Base-by-base conservation (phyloP, 345 rosid species). In the Pelargonium nanum region DNA sequence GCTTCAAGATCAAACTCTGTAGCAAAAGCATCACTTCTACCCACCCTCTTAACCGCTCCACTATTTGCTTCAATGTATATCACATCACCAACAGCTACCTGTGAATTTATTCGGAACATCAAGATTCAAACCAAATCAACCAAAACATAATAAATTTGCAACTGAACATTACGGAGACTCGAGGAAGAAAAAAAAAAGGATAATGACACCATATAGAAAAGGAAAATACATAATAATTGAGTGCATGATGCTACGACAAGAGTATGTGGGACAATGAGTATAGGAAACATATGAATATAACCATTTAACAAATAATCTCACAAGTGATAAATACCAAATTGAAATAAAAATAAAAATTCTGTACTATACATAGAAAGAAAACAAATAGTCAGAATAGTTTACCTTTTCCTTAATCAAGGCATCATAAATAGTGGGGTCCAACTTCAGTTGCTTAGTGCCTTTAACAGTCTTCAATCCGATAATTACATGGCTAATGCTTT, bases 41-140 rank as follows among this genome's bases (percentile, higher is more conserved):
- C 99, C 8, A 93, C 99, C 67, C 97, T 74, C 75, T 89, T 93
- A 53, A 93, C 97, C 21, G 99, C 99, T 58, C 97, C 99, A 65
- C 97, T 93, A 71, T 89, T 89, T 61, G 97, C 91, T 79, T 93
- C 99, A 52, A 93, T 83, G 74, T 93, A 93, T 62, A 93, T 89
- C 58, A 93, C 97, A 87, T 93, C 99, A 30, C 99, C 97, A 53
- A 86, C 99, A 63, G 96, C 97, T 17, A 93, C 96, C 99, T 87
- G 79, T 53, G 64, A 55, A 57, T 60, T 54, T 32, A 48, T 25
- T 19, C 17, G 58, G 55, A 52, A 60, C 30, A 63, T 44, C 57
- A 50, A 58, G 57, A 56, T 25, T 23, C 4, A 22, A 26, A 40
- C n/a, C n/a, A 40, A 40, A 40, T 6, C n/a, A n/a, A 40, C 48